A percentile compares a stretch with the other conserved stretches of the same genome.
These are phyloP conservation scores for Astrocystis sublimbata DNA, from an alignment of 495 filamentous ascomycete genomes.

Conservation along the genomic window DNA sequence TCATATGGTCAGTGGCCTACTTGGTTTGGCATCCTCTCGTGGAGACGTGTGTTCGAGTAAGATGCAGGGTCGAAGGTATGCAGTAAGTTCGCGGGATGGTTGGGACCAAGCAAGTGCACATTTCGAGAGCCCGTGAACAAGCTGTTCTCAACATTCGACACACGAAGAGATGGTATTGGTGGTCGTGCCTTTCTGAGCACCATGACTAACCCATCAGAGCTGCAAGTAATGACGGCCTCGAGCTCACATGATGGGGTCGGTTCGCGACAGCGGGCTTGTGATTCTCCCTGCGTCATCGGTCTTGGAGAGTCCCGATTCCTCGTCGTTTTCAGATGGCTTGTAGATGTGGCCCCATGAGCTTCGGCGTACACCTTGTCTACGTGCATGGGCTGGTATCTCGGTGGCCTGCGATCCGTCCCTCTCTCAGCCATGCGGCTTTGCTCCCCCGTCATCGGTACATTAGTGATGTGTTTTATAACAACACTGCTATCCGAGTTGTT, in stretches of 20 bases:
- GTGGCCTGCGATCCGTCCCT: constrained; percentile 7
- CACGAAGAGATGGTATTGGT: constrained; percentile 59
- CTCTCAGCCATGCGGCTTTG: constrained; percentile 21
- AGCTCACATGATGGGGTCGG: constrained; percentile 58
- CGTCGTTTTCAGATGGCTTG: not conserved
- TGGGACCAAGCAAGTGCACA: constrained; percentile 54
- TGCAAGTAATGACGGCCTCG: constrained; percentile 87
- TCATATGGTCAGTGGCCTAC: constrained; percentile 27
- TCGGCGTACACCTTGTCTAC: not conserved
- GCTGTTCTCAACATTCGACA: constrained; percentile 61
- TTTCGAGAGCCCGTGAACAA: constrained; percentile 81
- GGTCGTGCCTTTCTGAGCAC: constrained; percentile 76
- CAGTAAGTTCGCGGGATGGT: constrained; percentile 43
- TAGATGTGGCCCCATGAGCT: not conserved
- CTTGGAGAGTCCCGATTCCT: constrained; percentile 10
- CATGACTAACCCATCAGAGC: constrained; percentile 85
- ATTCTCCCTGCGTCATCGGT: not conserved
- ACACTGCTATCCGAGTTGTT: constrained; percentile 31
- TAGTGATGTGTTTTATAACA: constrained; percentile 29
- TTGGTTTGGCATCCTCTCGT: constrained; percentile 43
- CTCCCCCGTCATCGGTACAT: constrained; percentile 31
- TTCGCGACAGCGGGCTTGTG: constrained; percentile 17
- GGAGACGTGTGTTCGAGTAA: constrained; percentile 47
- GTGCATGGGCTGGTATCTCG: not conserved
- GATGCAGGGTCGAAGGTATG: constrained; percentile 46